phyloP scores from a whole-genome alignment of 164 flowering plant genomes.

The Vitis riparia region DNA sequence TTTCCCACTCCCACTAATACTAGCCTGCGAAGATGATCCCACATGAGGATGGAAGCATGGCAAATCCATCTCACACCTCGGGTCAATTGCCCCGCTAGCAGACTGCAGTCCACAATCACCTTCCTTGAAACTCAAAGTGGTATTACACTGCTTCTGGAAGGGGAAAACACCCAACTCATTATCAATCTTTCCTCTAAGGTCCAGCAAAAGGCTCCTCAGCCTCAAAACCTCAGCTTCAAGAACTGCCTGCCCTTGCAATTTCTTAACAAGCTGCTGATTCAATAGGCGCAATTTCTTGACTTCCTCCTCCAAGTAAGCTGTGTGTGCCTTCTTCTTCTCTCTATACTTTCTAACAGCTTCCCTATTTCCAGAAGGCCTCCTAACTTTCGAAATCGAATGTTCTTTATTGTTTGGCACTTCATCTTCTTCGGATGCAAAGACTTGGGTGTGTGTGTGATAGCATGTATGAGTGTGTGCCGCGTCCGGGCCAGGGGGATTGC shows the following conservation, averaged over 20 bases:
- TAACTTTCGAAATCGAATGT: slow-evolving; percentile 20
- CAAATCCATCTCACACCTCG: slow-evolving; percentile 21
- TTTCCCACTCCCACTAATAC: slow-evolving; percentile 19
- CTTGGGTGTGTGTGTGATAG: slow-evolving; percentile 60
- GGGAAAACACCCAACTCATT: slow-evolving; percentile 52
- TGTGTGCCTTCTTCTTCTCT: slow-evolving; percentile 78
- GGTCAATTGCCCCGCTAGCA: slow-evolving; percentile 13
- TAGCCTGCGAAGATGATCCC: slow-evolving; percentile 19
- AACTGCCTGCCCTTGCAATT: slow-evolving; percentile 48
- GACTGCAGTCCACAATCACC: slow-evolving; percentile 29
- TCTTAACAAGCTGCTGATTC: slow-evolving; percentile 63
- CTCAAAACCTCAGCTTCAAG: slow-evolving; percentile 62
- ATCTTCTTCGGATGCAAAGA: slow-evolving; percentile 37
- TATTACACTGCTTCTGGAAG: slow-evolving; percentile 34
- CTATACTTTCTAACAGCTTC: slow-evolving; percentile 80
- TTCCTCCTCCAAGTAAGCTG: slow-evolving; percentile 68
- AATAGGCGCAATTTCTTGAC: slow-evolving; percentile 41
- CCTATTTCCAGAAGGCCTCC: slow-evolving; percentile 51
- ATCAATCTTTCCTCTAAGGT: slow-evolving; percentile 57
- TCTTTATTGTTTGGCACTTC: slow-evolving; percentile 16
- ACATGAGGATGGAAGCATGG: slow-evolving; percentile 32
- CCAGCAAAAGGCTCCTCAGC: slow-evolving; percentile 44
- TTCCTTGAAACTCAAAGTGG: slow-evolving; percentile 27
- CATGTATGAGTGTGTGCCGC: slow-evolving; percentile 65
- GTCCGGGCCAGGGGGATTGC: slow-evolving; percentile 78